These are phyloP conservation scores for Orbilia ellipsospora DNA, from an alignment of 2,329 filamentous ascomycete species.

Conservation along the genomic window DNA sequence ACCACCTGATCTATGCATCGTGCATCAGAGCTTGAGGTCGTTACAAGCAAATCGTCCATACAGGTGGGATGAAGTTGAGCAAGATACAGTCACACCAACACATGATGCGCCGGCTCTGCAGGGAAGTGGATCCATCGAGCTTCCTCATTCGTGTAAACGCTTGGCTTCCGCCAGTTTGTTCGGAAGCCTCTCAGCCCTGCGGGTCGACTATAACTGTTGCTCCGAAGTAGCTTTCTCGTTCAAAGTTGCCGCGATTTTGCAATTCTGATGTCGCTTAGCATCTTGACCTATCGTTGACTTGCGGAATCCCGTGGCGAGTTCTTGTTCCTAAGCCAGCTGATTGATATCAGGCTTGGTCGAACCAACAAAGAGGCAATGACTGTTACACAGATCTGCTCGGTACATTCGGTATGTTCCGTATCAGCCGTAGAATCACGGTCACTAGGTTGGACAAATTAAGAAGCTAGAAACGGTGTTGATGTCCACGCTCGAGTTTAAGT, in stretches of 20 bases:
- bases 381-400: slow-evolving; percentile 4
- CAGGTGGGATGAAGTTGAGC: not conserved
- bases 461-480: no score
- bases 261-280: no score
- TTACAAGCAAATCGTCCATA: not conserved
- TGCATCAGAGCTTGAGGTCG: no score
- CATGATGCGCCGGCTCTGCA: slow-evolving; percentile 8
- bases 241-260: slow-evolving; percentile 8
- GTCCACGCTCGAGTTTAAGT: no score
- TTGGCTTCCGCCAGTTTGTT: not conserved
- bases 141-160: slow-evolving; percentile 2
- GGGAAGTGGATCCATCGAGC: not conserved
- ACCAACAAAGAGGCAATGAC: not conserved
- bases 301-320: slow-evolving; percentile 16
- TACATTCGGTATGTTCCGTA: no score
- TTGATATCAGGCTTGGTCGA: not conserved
- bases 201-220: not conserved
- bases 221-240: not conserved
- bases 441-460: no score
- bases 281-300: no score
- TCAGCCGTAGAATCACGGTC: no score
- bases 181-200: not conserved
- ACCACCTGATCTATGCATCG: slow-evolving; percentile 23
- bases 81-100: not conserved
- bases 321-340: slow-evolving; percentile 3